Evolutionary conservation across 805 yeast species (phyloP), one percentile per base, ranked within the genome.

Genomic region (Saccharomycopsis malanga): DNA sequence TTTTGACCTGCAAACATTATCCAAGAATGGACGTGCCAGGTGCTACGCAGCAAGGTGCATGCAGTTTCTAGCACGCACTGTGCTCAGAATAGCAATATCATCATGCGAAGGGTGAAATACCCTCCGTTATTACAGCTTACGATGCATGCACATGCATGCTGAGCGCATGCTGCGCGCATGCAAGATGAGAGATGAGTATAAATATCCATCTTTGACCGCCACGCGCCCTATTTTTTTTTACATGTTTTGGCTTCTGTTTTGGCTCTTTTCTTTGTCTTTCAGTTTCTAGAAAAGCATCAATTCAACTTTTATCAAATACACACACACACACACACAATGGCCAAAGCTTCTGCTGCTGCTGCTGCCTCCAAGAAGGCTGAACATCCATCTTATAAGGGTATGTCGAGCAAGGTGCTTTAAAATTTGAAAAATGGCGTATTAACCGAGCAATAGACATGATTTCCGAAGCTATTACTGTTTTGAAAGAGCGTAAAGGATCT

Each of bases 401-500:
- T 50, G 65, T 67, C 70, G 49, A 59, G 61, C 30, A 77, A 82
- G 52, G 94, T 18, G 38, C n/a, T 34, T 15, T 15, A 34, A 34
- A n/a, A 18, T 15, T 18, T 9, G n/a, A 7, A 14, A n/a, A n/a
- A n/a, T n/a, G n/a, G n/a, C n/a, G n/a, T n/a, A 15, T 27, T 42
- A 29, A 25, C 18, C 25, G 39, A 30, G 35, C 7, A 17, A 29
- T 40, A 54, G 61, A 58, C 10, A 55, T 65, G 55, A 68, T 71
- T 49, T 59, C 61, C 32, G 77, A 82, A 51, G 94, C 91, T 43
- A 71, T 87, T 54, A 61, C 72, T 34, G 71, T 83, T 42, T 74
- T 87, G 59, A 83, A 84, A 58, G 89, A 84, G 60, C 81, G 94
- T 68, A 82, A 75, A 53, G 96, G 95, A 47, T 78, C 87, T 40